A percentile compares a stretch with the other conserved stretches of the same genome.
Conservation (phyloP, 106 monocot genomes). For the Dendrobium officinale region DNA sequence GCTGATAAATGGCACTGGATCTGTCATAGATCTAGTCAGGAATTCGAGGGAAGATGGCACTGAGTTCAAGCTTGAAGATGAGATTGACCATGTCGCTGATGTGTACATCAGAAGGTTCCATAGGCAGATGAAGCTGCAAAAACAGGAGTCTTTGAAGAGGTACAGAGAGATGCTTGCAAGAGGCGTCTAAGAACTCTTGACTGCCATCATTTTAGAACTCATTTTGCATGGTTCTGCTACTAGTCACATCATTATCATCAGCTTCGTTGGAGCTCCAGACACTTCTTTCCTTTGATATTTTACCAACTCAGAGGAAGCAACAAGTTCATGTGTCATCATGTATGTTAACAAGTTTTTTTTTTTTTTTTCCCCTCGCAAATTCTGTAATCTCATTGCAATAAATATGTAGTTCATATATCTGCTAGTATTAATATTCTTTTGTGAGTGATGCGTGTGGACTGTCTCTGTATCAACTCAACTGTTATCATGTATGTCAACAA, state of each 20-base stretch:
- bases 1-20: constrained; percentile 17
- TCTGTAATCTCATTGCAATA: not conserved
- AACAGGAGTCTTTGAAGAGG: constrained; percentile 70
- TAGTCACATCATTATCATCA: not conserved
- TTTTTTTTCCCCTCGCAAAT: not conserved
- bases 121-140: constrained; percentile 69
- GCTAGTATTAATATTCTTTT: not conserved
- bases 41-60: constrained; percentile 17
- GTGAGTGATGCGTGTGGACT: not conserved
- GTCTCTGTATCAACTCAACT: not conserved
- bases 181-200: constrained; percentile 13
- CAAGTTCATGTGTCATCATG: not conserved
- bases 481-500: not conserved
- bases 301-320: not conserved
- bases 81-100: constrained; percentile 57
- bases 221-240: no score
- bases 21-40: constrained; percentile 32
- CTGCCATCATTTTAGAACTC: no score
- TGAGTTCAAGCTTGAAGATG: constrained; percentile 46
- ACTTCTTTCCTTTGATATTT: not conserved
- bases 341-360: not conserved
- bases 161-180: constrained; percentile 52
- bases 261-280: not conserved
- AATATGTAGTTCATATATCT: no score
- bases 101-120: constrained; percentile 60